Evolutionary conservation across 805 yeast species (phyloP).

Genomic region (Jamesozyma spencerorum): DNA sequence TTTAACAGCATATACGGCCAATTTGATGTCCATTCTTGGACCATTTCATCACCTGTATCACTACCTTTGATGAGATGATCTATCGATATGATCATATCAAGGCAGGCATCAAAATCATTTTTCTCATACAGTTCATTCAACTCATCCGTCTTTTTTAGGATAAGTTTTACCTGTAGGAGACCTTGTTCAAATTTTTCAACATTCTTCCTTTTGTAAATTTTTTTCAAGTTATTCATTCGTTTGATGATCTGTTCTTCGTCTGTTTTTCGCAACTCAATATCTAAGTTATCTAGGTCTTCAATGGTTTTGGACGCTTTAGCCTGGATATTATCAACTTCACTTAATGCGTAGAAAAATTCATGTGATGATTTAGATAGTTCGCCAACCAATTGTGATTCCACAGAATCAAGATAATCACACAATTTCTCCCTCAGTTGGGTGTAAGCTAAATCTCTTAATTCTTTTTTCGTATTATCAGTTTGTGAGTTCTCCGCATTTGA

Average conservation of each 20-base stretch:
- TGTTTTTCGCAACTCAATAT: conserved; percentile 35
- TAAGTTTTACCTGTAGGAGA: conserved; percentile 40
- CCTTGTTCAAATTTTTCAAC: conserved; percentile 56
- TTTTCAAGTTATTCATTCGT: conserved; percentile 43
- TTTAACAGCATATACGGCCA: conserved; percentile 36
- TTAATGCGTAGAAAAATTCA: conserved; percentile 76
- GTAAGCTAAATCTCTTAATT: conserved; percentile 36
- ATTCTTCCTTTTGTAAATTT: conserved; percentile 46
- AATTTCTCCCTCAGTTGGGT: conserved; percentile 66
- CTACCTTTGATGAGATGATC: conserved; percentile 55
- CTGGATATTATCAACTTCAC: conserved; percentile 61
- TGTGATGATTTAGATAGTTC: conserved; percentile 81
- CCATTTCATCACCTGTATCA: conserved; percentile 20
- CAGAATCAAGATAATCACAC: conserved; percentile 73
- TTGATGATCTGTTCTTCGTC: conserved; percentile 41
- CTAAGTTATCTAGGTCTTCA: conserved; percentile 38
- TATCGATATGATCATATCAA: conserved; percentile 47
- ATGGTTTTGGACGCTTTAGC: conserved; percentile 45
- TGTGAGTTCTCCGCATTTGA: background rate
- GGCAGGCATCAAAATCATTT: conserved; percentile 44
- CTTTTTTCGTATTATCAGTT: conserved; percentile 5
- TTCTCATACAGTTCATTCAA: conserved; percentile 17
- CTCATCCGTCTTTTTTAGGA: conserved; percentile 37
- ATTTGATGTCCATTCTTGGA: conserved; percentile 25
- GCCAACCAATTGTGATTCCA: conserved; percentile 69